Evolutionary conservation across 2,329 filamentous ascomycete species (phyloP), one percentile per base, ranked within the genome.

Genomic region (Aspergillus alliaceus): DNA sequence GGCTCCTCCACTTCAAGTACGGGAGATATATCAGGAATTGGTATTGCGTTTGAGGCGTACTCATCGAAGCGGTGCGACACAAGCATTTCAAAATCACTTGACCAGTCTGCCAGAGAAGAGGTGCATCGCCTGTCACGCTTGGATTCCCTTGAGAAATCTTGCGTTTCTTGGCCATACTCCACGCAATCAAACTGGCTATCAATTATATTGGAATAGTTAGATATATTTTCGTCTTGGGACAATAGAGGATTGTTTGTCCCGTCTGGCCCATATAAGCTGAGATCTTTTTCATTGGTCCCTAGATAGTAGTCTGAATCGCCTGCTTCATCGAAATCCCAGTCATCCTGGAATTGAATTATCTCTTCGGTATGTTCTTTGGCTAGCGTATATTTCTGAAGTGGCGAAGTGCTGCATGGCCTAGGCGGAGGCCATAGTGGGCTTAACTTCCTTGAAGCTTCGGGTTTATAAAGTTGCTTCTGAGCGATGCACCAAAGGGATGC

Each of bases 401-500:
- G 24, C 1, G n/a, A 29, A 6, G 12, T 9, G 6, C 4, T 29
- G 27, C 18, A 32, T 8, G 44, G 31, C 15, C 15, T 42, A 9
- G 42, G 24, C 14, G 29, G n/a, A 27, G 35, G 15, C 31, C 51
- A 25, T 34, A 56, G 18, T 4, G 35, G 18, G 14, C 31, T 59
- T 46, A 59, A 24, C 14, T 58, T 54, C 24, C 44, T 58, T 24
- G 59, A 57, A 7, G 57, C 49, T 24, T 63, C 62, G 2, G 58
- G 40, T 6, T 56, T 65, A 37, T 61, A 61, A 18, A 72, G 55
- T 15, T 61, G 61, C 32, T 63, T 63, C 39, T 74, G 72, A 22
- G 71, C 69, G 27, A 66, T 66, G 22, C 54, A 55, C 73, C 74
- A 77, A 14, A 76, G 60, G 1, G 68, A 61, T 29, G 64, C 63